These are phyloP conservation scores for Alternaria consortialis DNA, from an alignment of 2,329 filamentous ascomycete species.

Conservation along the genomic window DNA sequence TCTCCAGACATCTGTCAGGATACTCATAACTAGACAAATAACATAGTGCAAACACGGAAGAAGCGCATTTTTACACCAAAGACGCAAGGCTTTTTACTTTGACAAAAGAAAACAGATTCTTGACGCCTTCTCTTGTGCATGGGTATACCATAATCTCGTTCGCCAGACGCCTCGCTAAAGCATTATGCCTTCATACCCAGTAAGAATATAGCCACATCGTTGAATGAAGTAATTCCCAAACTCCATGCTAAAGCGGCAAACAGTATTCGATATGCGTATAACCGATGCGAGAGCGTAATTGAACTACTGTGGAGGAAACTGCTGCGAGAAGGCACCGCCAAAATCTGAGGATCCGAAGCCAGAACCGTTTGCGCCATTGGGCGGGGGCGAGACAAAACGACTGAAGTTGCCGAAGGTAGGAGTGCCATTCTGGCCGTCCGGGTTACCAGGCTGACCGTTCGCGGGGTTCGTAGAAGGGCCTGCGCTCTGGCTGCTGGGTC, in stretches of 20 bases:
- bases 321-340: constrained; percentile 22
- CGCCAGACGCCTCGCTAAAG: constrained; percentile 27
- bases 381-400: constrained; percentile 6
- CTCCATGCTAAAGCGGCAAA: constrained; percentile 21
- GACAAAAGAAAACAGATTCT: constrained; percentile 4
- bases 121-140: constrained; percentile 11
- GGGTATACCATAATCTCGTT: constrained; percentile 14
- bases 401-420: neutral
- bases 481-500: neutral
- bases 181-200: constrained; percentile 8
- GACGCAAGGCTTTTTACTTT: neutral
- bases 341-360: constrained; percentile 13
- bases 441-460: neutral
- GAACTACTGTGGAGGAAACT: constrained; percentile 16
- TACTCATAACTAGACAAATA: neutral
- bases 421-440: constrained; percentile 1
- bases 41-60: neutral
- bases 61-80: constrained; percentile 2
- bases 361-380: constrained; percentile 13
- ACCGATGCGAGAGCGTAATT: constrained; percentile 2
- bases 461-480: neutral
- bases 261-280: constrained; percentile 6
- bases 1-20: neutral
- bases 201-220: constrained; percentile 2
- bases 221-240: constrained; percentile 14